phyloP scores from a whole-genome alignment of 2,329 filamentous ascomycete species.

The Hypoxylon sp. region DNA sequence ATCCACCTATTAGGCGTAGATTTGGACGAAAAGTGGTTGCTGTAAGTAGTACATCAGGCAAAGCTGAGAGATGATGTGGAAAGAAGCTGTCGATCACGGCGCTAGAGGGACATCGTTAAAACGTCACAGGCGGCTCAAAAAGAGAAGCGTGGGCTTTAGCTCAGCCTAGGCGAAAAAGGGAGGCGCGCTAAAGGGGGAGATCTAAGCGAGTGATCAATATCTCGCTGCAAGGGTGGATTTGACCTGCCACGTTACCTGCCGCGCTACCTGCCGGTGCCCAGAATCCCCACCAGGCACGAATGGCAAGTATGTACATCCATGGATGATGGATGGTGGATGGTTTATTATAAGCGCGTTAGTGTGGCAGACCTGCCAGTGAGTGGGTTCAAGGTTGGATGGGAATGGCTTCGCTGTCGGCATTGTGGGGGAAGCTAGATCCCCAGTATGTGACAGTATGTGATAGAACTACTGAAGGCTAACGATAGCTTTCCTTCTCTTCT shows the following conservation, averaged over 20 bases:
- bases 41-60: background rate
- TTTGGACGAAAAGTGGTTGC: conserved; percentile 11
- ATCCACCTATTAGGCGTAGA: background rate
- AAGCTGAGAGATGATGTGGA: conserved; percentile 7
- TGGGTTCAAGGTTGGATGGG: background rate
- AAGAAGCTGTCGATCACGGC: conserved; percentile 24
- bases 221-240: conserved; percentile 12
- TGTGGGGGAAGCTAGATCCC: conserved; percentile 17
- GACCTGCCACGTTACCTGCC: conserved; percentile 32
- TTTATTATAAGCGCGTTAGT: conserved; percentile 7
- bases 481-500: background rate
- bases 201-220: conserved; percentile 38
- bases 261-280: conserved; percentile 21
- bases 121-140: conserved; percentile 40
- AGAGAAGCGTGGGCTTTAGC: conserved; percentile 20
- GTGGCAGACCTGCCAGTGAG: background rate
- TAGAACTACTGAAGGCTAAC: background rate
- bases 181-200: conserved; percentile 26
- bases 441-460: conserved; percentile 27
- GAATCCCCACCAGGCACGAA: conserved; percentile 15
- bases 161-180: conserved; percentile 26
- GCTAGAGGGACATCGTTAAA: conserved; percentile 22
- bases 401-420: conserved; percentile 13
- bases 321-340: background rate
- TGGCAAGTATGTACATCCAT: conserved; percentile 1